phyloP scores from a whole-genome alignment of 495 filamentous ascomycete genomes.

The Clavariopsis aquatica region DNA sequence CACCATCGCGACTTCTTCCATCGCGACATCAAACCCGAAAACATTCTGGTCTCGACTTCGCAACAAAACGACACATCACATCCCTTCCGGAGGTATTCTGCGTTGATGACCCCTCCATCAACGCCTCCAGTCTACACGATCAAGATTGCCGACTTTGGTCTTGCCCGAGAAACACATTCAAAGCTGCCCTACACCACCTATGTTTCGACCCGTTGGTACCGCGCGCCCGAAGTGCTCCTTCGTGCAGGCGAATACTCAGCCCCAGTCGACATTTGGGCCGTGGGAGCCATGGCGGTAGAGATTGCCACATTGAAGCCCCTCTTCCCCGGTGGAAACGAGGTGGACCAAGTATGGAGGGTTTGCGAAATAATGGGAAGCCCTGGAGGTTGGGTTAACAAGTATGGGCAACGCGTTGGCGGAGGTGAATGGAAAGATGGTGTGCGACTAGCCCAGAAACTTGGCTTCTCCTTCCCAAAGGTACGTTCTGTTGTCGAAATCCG shows the following conservation, averaged over 20 bases:
- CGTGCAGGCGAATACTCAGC: slow-evolving; percentile 96
- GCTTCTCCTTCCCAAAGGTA: slow-evolving; percentile 95
- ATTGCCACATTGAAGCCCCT: slow-evolving; percentile 96
- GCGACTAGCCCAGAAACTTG: slow-evolving; percentile 87
- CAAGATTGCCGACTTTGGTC: slow-evolving; percentile 98
- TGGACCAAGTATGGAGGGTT: slow-evolving; percentile 98
- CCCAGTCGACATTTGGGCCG: slow-evolving; percentile 97
- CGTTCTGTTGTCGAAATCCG: slow-evolving; percentile 4
- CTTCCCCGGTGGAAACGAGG: slow-evolving; percentile 97
- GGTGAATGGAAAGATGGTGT: slow-evolving; percentile 98
- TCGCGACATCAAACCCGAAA: slow-evolving; percentile 98
- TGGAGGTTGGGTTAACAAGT: slow-evolving; percentile 94
- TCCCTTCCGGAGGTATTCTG: slow-evolving; percentile 87
- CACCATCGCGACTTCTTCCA: slow-evolving; percentile 98
- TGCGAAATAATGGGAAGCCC: slow-evolving; percentile 99
- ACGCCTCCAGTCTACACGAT: slow-evolving; percentile 93
- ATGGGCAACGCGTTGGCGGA: slow-evolving; percentile 82
- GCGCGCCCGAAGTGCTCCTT: slow-evolving; percentile 91
- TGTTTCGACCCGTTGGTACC: slow-evolving; percentile 98
- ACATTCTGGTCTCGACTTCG: slow-evolving; percentile 95
- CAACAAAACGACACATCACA: slow-evolving; percentile 73
- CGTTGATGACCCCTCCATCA: slow-evolving; percentile 89
- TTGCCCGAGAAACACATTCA: slow-evolving; percentile 96
- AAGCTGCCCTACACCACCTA: slow-evolving; percentile 97
- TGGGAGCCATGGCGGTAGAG: slow-evolving; percentile 99